Evolutionary conservation across 768 basidiomycete species (phyloP), one percentile per base, ranked within the genome.

Genomic region (Fistulinella prunicolor): DNA sequence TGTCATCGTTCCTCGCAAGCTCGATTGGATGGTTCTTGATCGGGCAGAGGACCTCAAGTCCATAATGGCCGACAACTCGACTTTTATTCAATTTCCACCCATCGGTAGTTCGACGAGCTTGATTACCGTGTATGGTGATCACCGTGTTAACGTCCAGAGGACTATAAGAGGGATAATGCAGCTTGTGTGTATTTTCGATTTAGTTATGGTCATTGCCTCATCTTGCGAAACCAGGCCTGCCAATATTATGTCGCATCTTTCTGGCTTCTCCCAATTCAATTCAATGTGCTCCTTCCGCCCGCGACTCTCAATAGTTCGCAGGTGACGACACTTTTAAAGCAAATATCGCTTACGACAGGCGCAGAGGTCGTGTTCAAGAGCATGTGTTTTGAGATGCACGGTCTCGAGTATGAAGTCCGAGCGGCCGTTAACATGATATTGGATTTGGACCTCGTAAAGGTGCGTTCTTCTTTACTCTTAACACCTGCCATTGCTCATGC

Each of bases 21-120:
- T 99, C 52, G 95, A 99, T 61, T 97, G 95, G 94, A 87, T 99
- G 82, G 82, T 96, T 46, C 90, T 89, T n/a, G 92, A 99, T 67
- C 84, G 89, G n/a, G 74, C 87, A 10, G 94, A 97, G 23, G 95
- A 98, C 54, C 73, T 99, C 61, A 92, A 85, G 69, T 77, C 83
- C 5, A 81, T 94, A 63, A 97, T 96, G 94, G 83, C 81, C 57
- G 95, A 99, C 72, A 97, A 97, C 54, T 93, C 91, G 7, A 95
- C 94, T 5, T 97, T 88, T 64, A 88, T 99, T 53, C 88, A 93
- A 60, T 90, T 96, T 58, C 94, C 95, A 12, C 79, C 90, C 28
- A 81, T 97, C 28, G 95, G 95, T 19, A 90, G 89, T 54, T 91
- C 91, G 24, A 91, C 89, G 19, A 95, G 92, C 65, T 69, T 96